Evolutionary conservation across 2,329 filamentous ascomycete genomes (phyloP), one percentile per base, ranked within the genome.

Genomic region (Claviceps sp.): DNA sequence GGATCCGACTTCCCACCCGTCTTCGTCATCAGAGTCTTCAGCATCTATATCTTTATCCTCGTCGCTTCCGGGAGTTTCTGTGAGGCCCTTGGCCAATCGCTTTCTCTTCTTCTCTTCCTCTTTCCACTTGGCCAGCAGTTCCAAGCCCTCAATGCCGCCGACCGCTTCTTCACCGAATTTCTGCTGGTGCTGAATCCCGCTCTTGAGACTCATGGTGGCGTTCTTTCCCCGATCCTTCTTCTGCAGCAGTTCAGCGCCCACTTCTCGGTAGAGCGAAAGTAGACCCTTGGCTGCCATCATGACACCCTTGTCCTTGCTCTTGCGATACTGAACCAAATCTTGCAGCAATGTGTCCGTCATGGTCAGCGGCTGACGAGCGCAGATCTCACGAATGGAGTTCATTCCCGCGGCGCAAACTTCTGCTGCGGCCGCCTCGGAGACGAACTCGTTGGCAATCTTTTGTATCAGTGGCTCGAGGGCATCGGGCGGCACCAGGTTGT

Each of bases 361-460:
- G 5, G 90, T 90, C n/a, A 97, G 73, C 1, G 93, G 91, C 63
- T 98, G 93, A 57, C 93, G 79, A 2, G 84, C 85, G 67, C 91
- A 96, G 26, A 98, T 87, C 63, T 98, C 93, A 49, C 93, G 82
- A 58, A 98, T 97, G 14, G 89, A 86, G 65, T 97, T 96, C 51
- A 98, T 75, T 62, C 91, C 93, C 4, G 93, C 91, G 4, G 90
- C 84, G 1, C 88, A 88, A 34, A 98, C 91, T 67, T 97, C 90
- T 3, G 87, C 79, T 0, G 93, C 90, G 0, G 90, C 83, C 1
- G 89, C 93, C 70, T 98, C 93, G 0, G 89, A 95, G 2, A 98
- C 91, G 63, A 98, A 98, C 66, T 98, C 93, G 63, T 97, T 96
- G 36, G 93, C 91, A 61, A 98, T 97, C 71, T 96, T 97, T 65